Evolutionary conservation across 2,329 filamentous ascomycete genomes (phyloP).

Genomic region (Sporothrix variecibatus): DNA sequence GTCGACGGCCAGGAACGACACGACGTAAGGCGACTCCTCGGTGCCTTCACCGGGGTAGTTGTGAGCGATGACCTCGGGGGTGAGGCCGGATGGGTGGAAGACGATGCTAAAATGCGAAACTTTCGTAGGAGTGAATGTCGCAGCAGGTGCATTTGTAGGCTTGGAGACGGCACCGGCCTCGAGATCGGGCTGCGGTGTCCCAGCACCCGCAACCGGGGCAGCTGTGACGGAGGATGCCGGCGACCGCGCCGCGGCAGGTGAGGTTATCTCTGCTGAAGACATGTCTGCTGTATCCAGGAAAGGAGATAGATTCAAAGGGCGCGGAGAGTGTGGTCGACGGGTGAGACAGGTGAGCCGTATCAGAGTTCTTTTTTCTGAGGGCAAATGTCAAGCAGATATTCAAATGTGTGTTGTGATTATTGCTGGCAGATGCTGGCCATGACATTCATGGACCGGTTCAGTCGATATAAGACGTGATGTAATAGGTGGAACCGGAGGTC

Average conservation of each 20-base stretch:
- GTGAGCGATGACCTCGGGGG: conserved; percentile 56
- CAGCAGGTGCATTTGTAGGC: neutral
- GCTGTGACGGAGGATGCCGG: conserved; percentile 20
- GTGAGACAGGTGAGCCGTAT: neutral
- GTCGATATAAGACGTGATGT: neutral
- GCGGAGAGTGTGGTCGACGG: neutral
- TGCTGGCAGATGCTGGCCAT: neutral
- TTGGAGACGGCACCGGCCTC: conserved; percentile 9
- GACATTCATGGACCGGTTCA: neutral
- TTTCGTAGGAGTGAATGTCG: conserved; percentile 27
- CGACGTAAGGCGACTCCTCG: conserved; percentile 64
- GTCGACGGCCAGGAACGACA: conserved; percentile 66
- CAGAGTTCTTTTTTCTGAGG: neutral
- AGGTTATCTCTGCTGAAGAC: neutral
- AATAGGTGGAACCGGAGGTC: neutral
- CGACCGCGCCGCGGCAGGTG: neutral
- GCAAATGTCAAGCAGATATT: neutral
- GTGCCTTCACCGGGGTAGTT: conserved; percentile 64
- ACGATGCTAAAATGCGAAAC: conserved; percentile 55
- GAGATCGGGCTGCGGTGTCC: neutral
- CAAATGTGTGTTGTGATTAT: neutral
- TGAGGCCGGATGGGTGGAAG: conserved; percentile 59
- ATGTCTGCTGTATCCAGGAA: neutral
- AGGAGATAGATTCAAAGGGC: neutral
- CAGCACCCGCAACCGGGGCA: neutral